Base-by-base conservation (phyloP, 768 basidiomycete species). In the Nidula microcarpa region DNA sequence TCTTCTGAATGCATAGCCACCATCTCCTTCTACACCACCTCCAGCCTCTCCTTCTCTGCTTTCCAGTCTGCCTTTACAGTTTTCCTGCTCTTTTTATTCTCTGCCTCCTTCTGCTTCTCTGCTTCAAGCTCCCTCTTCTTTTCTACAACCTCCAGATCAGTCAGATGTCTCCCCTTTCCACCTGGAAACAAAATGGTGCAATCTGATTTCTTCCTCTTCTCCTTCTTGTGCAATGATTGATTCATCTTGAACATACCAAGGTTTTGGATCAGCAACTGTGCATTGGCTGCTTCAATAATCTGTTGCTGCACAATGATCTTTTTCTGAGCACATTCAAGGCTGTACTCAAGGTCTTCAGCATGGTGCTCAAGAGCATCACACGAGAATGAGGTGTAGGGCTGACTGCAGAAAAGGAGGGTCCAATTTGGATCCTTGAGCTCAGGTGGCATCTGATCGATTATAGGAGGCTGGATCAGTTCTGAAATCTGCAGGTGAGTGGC, bases 181-280 rank as follows among this genome's bases (percentile, higher is more conserved):
- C 54, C 55, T 18, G 52, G 49, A 18, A 56, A 47, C 54, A 37
- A 45, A 14, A 52, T 39, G 1, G 53, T 41, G 23, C 48, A 41
- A 23, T 56, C 53, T 5, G 45, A 11, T n/a, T 49, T 54, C 45
- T 53, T 61, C 17, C 45, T 49, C 3, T 55, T 56, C 47, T 63
- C 60, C 47, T 61, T 59, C 17, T 49, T 54, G 43, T 56, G 39
- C 18, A 63, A 50, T 18, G 58, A 55, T 11, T 44, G 52, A 30
- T 49, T 55, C 35, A 57, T 18, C 45, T 49, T 56, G 18, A 34
- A 43, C 43, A 60, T 59, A 30, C 33, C 50, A 36, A 65, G 46
- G 50, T 65, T 59, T 44, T 63, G 62, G 9, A 63, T 23, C 6
- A 61, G 46, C 6, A 65, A 47, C 45, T 59, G 57, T 32, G 58